Conservation (phyloP, 1,284 basidiomycete species). For the Sporisorium scitamineum region DNA sequence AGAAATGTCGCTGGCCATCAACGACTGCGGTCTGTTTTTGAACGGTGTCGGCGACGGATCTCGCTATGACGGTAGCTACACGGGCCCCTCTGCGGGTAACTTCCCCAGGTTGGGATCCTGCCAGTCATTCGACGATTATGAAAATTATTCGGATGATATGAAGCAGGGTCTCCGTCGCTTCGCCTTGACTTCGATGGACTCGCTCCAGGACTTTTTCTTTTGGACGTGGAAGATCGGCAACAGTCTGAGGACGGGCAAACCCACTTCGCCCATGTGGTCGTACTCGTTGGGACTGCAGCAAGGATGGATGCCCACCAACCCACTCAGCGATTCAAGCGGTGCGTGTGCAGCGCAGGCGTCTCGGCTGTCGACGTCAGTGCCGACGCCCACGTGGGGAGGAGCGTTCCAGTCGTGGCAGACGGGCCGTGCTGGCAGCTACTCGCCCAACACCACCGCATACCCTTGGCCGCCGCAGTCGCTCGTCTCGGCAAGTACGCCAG, state of each 20-base stretch:
- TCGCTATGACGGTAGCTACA: constrained; percentile 81
- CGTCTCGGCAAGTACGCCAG: constrained; percentile 32
- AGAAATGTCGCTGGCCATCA: constrained; percentile 74
- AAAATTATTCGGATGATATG: constrained; percentile 41
- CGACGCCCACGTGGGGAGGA: constrained; percentile 39
- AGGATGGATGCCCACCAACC: constrained; percentile 63
- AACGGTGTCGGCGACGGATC: constrained; percentile 76
- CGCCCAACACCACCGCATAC: constrained; percentile 25
- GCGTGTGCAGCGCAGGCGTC: constrained; percentile 39
- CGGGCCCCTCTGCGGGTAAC: constrained; percentile 42
- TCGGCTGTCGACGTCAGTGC: constrained; percentile 11
- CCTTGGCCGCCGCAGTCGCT: constrained; percentile 53
- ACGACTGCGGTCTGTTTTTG: constrained; percentile 86
- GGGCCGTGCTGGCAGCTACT: constrained; percentile 42
- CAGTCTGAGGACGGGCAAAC: constrained; percentile 45
- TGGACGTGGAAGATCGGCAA: constrained; percentile 82
- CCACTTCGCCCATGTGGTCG: constrained; percentile 63
- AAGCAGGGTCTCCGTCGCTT: constrained; percentile 43
- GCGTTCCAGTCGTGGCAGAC: constrained; percentile 52
- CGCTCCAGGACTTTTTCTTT: constrained; percentile 71
- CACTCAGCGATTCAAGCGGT: constrained; percentile 29
- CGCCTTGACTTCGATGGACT: constrained; percentile 54
- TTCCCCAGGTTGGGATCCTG: constrained; percentile 50
- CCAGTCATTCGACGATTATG: constrained; percentile 55
- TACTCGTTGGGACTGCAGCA: constrained; percentile 65